phyloP scores from a whole-genome alignment of 768 basidiomycete species.

The Tulasnella sp. region DNA sequence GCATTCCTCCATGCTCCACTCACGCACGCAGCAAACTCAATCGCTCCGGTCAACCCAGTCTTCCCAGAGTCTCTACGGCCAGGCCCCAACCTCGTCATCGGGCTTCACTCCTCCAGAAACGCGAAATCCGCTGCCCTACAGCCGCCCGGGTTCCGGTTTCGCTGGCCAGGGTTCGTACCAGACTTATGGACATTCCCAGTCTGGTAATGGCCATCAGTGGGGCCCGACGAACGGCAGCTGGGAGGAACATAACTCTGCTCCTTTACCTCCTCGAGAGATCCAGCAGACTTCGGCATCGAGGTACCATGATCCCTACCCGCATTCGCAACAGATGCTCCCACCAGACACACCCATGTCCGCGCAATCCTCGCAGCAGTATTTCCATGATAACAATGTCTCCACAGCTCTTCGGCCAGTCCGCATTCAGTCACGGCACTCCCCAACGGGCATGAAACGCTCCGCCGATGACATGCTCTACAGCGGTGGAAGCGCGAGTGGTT shows the following conservation, averaged over 20 bases:
- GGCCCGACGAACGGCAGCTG: not conserved
- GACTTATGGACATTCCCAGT: not conserved
- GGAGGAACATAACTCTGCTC: slow-evolving; percentile 1
- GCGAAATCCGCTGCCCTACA: not conserved
- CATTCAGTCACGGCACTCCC: not conserved
- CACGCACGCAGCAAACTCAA: slow-evolving; percentile 2
- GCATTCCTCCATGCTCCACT: not conserved
- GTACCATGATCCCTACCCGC: not conserved
- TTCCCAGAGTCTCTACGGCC: not conserved
- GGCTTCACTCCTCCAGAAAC: not conserved
- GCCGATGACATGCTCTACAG: slow-evolving; percentile 17
- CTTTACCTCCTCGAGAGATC: not conserved
- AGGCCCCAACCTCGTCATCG: not conserved
- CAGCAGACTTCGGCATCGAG: not conserved
- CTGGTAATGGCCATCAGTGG: not conserved
- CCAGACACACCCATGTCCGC: not conserved
- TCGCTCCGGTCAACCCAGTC: slow-evolving; percentile 11
- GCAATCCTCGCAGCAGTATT: not conserved
- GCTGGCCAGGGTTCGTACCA: not conserved
- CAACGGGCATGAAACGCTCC: not conserved
- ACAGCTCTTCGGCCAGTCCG: slow-evolving; percentile 16
- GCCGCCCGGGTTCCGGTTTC: not conserved
- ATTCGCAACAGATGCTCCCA: not conserved
- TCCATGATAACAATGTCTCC: not conserved
- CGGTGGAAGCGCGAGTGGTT: not conserved